Evolutionary conservation across 495 filamentous ascomycete genomes (phyloP), one percentile per base, ranked within the genome.

Genomic region (Alectoria sarmentosa): DNA sequence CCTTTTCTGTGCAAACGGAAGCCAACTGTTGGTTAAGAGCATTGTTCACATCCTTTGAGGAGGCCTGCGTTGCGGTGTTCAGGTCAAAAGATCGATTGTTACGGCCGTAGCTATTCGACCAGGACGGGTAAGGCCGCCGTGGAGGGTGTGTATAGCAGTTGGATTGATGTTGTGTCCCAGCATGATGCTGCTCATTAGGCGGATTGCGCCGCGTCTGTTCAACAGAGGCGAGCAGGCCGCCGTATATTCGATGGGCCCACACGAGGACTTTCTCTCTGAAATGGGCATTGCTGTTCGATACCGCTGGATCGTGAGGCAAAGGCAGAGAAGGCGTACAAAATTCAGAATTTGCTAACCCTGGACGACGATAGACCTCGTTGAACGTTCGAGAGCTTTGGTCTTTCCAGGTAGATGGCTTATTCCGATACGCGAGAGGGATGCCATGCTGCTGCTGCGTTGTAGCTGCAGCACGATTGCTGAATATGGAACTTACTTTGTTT

Each of bases 171-270:
- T 34, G 32, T 32, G 36, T 21, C n/a, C 52, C 59, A 46, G 19
- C 49, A 28, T 48, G 23, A 36, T 59, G 61, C 46, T 65, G 59
- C 28, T 66, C 64, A 21, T 56, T 57, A 37, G 61, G 37, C 2
- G 46, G 36, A 34, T 74, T 79, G 62, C 79, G 77, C 60, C 77
- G 77, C 62, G 78, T 80, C 63, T 86, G 83, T 56, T 93, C 87
- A 13, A 96, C 82, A 63, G 84, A 88, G 14, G 86, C 78, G 30
- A 98, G 77, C 5, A 98, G 83, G 69, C 96, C 90, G 44, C 92
- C 84, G 76, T 98, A 98, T 30, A 93, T 85, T 60, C 83, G 82
- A 72, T 97, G 90, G 38, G 94, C 94, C 84, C 89, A 92, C 21
- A 87, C 81, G 54, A 96, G 79, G 9, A 88, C 85, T 66, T 87